These are phyloP conservation scores for Dioscorea alata DNA, from an alignment of 106 monocot species.

Conservation along the genomic window DNA sequence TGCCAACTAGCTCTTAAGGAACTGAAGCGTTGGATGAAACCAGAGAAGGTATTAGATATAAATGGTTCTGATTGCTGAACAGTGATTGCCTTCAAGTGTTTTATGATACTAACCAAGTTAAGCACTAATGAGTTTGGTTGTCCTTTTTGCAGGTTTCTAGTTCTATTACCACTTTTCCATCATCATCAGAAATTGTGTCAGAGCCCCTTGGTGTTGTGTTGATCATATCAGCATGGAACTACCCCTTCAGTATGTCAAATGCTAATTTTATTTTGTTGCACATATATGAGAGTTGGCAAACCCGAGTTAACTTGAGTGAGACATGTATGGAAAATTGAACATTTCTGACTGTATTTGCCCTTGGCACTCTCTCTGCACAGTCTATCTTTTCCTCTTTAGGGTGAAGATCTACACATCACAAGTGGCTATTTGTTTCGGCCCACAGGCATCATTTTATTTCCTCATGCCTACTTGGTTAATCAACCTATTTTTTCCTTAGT, in stretches of 20 bases:
- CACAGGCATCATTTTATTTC: too few relatives aligned
- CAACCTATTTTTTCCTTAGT: too few relatives aligned
- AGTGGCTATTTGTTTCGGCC: too few relatives aligned
- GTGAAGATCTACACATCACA: too few relatives aligned
- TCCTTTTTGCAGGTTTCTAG: slow-evolving; percentile 42
- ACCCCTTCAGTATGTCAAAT: slow-evolving; percentile 65
- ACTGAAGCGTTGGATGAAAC: slow-evolving; percentile 78
- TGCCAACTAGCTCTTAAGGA: slow-evolving; percentile 37
- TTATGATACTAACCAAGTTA: background rate
- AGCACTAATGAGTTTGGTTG: slow-evolving; percentile 1
- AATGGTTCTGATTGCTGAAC: background rate
- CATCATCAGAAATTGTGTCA: slow-evolving; percentile 65
- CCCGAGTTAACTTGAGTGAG: too few relatives aligned
- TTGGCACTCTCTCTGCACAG: too few relatives aligned
- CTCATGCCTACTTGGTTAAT: too few relatives aligned
- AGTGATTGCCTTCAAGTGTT: background rate
- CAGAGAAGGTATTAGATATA: slow-evolving; percentile 56
- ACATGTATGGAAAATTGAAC: too few relatives aligned
- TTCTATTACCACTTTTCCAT: slow-evolving; percentile 65
- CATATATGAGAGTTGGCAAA: too few relatives aligned
- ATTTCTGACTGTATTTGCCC: too few relatives aligned
- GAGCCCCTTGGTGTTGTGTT: slow-evolving; percentile 89
- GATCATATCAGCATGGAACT: slow-evolving; percentile 95
- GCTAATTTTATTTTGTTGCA: background rate
- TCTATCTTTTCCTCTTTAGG: too few relatives aligned